phyloP scores from a whole-genome alignment of 2,329 filamentous ascomycete genomes.

The Aureobasidium sp. region DNA sequence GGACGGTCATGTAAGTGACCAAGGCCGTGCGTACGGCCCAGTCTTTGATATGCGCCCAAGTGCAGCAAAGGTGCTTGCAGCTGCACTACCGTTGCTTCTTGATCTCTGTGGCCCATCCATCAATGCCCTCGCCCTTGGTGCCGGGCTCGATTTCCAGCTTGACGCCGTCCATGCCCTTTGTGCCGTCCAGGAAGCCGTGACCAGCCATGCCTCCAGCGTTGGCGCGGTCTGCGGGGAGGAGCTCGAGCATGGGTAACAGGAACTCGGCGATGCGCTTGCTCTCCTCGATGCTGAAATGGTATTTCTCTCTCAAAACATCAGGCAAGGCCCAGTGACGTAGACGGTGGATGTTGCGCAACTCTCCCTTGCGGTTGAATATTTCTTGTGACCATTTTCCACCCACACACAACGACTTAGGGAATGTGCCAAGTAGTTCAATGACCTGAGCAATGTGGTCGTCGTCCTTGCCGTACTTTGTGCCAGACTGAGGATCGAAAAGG shows the following conservation, averaged over 20 bases:
- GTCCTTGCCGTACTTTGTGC: constrained; percentile 98
- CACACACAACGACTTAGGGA: constrained; percentile 85
- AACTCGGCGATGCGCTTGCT: constrained; percentile 74
- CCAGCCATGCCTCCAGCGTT: constrained; percentile 95
- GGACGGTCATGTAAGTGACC: neutral
- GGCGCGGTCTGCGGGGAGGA: constrained; percentile 79
- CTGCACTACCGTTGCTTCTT: constrained; percentile 61
- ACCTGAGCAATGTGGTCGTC: constrained; percentile 99
- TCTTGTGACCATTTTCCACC: constrained; percentile 97
- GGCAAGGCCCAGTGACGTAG: constrained; percentile 92
- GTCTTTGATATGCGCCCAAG: neutral
- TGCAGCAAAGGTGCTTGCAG: neutral
- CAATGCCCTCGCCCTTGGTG: constrained; percentile 82
- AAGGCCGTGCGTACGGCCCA: neutral
- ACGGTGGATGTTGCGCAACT: constrained; percentile 93
- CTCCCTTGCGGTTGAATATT: constrained; percentile 96
- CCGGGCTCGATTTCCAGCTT: constrained; percentile 71
- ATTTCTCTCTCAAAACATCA: constrained; percentile 91
- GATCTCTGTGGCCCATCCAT: constrained; percentile 85
- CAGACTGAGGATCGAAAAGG: constrained; percentile 94
- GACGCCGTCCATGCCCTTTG: constrained; percentile 78
- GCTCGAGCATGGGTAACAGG: constrained; percentile 81
- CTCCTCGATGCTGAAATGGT: constrained; percentile 85
- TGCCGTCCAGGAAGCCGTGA: constrained; percentile 74
- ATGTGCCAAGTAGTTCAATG: constrained; percentile 89